Percentiles rank a stretch among this genome's conserved stretches.
Conservation (phyloP, 768 basidiomycete genomes). For the Tulasnella sp. region DNA sequence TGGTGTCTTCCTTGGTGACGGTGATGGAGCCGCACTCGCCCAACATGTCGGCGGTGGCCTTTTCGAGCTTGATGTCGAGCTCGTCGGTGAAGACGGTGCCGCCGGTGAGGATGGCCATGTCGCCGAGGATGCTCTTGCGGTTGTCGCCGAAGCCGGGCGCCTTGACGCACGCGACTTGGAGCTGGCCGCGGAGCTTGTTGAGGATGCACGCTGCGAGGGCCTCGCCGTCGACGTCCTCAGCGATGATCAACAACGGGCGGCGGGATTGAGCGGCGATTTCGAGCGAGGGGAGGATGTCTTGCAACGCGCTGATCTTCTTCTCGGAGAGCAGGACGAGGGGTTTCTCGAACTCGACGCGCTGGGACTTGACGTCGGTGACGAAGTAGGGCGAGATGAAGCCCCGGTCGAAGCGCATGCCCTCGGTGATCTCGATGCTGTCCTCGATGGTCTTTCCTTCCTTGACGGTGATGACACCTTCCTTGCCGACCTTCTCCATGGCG, state of each 20-base stretch:
- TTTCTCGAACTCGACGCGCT: conserved; percentile 96
- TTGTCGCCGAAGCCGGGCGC: conserved; percentile 99
- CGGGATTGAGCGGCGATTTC: conserved; percentile 61
- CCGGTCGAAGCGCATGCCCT: conserved; percentile 99
- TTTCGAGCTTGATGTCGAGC: conserved; percentile 95
- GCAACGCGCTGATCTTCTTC: conserved; percentile 94
- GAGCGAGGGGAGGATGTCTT: conserved; percentile 91
- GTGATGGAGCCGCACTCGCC: conserved; percentile 88
- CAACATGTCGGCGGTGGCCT: conserved; percentile 80
- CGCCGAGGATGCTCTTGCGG: conserved; percentile 96
- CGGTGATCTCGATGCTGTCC: conserved; percentile 98
- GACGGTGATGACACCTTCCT: conserved; percentile 99
- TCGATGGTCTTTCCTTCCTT: conserved; percentile 98
- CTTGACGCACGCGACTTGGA: conserved; percentile 91
- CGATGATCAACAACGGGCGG: conserved; percentile 92
- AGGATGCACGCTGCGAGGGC: conserved; percentile 96
- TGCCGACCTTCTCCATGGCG: conserved; percentile 99
- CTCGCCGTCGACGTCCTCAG: conserved; percentile 97
- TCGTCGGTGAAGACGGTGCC: conserved; percentile 97
- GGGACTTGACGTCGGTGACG: conserved; percentile 94
- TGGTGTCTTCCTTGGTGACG: conserved; percentile 97
- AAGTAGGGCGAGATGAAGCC: conserved; percentile 98
- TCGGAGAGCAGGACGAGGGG: conserved; percentile 89
- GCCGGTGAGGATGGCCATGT: conserved; percentile 94
- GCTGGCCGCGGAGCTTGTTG: conserved; percentile 98